These are phyloP conservation scores for Pichia pseudocactophila DNA, from an alignment of 805 yeast species.

Conservation along the genomic window DNA sequence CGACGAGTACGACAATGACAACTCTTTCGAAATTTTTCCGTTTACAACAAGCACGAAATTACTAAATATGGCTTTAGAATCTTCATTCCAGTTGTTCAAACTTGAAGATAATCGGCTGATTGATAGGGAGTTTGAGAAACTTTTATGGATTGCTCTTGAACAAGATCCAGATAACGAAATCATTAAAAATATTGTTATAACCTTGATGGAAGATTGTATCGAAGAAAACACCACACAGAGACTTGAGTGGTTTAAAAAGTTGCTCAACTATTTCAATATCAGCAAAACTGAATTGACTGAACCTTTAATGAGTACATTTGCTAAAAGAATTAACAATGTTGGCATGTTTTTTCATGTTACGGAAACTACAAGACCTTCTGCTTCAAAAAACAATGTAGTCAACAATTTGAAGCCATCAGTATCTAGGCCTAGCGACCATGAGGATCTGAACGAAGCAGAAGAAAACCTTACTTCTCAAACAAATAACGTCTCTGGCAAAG, in stretches of 20 bases:
- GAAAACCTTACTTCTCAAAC: too few relatives aligned
- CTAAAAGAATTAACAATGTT: conserved; percentile 23
- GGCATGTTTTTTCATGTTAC: conserved; percentile 23
- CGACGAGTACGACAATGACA: conserved; percentile 18
- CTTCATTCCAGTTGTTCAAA: conserved; percentile 24
- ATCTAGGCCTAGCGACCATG: too few relatives aligned
- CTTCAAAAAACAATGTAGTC: not conserved
- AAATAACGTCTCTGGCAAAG: not conserved
- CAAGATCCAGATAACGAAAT: conserved; percentile 16
- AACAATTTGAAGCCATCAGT: too few relatives aligned
- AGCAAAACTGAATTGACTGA: conserved; percentile 19
- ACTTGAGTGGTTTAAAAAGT: conserved; percentile 23
- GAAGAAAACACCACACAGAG: conserved; percentile 12
- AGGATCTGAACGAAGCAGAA: too few relatives aligned
- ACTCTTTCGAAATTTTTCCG: conserved; percentile 18
- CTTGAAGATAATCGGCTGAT: conserved; percentile 13
- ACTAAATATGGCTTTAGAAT: conserved; percentile 21
- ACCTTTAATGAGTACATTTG: conserved; percentile 19
- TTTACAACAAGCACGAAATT: conserved; percentile 25
- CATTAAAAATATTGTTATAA: conserved; percentile 16
- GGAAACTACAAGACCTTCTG: conserved; percentile 1
- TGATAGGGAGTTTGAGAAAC: conserved; percentile 14
- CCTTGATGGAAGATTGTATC: conserved; percentile 18
- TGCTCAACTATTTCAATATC: conserved; percentile 20
- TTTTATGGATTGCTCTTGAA: conserved; percentile 29